Percentiles rank a stretch among this genome's conserved stretches.
phyloP scores from a whole-genome alignment of 139 green algal species.

The Chlamydomonas applanata region DNA sequence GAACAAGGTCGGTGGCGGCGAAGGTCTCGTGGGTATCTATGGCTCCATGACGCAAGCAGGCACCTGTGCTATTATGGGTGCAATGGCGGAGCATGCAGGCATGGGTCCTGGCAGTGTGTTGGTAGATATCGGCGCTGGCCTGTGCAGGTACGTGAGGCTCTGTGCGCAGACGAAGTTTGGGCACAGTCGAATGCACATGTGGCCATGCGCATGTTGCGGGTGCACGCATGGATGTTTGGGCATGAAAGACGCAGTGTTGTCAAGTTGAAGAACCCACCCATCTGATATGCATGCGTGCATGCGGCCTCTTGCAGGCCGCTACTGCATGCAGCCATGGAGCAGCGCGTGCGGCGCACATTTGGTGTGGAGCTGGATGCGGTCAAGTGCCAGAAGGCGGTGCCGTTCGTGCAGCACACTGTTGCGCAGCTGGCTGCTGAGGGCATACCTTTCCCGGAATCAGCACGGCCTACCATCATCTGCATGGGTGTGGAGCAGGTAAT shows the following conservation, averaged over 20 bases:
- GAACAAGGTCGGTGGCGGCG: constrained; percentile 79
- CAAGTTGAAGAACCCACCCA: neutral
- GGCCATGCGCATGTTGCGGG: too few species aligned
- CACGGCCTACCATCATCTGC: constrained; percentile 54
- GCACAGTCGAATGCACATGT: too few species aligned
- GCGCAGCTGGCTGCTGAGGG: constrained; percentile 38
- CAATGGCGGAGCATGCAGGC: constrained; percentile 50
- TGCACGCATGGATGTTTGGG: too few species aligned
- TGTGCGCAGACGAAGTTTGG: too few species aligned
- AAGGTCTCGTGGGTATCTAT: constrained; percentile 88
- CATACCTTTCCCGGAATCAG: neutral
- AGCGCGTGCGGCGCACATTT: constrained; percentile 38
- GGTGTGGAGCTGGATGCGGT: constrained; percentile 84
- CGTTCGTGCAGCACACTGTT: constrained; percentile 57
- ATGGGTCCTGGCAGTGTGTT: constrained; percentile 56
- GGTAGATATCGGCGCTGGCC: constrained; percentile 80
- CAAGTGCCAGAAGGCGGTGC: constrained; percentile 79
- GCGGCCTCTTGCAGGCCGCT: constrained; percentile 58
- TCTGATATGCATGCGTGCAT: neutral
- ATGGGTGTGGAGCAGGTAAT: constrained; percentile 63
- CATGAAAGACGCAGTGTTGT: neutral
- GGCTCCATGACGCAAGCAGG: constrained; percentile 70
- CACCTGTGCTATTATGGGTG: constrained; percentile 68
- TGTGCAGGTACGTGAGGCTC: constrained; percentile 75
- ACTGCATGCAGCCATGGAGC: constrained; percentile 71